These are phyloP conservation scores for Daldinia sp. DNA, from an alignment of 2,329 filamentous ascomycete genomes.

Conservation along the genomic window DNA sequence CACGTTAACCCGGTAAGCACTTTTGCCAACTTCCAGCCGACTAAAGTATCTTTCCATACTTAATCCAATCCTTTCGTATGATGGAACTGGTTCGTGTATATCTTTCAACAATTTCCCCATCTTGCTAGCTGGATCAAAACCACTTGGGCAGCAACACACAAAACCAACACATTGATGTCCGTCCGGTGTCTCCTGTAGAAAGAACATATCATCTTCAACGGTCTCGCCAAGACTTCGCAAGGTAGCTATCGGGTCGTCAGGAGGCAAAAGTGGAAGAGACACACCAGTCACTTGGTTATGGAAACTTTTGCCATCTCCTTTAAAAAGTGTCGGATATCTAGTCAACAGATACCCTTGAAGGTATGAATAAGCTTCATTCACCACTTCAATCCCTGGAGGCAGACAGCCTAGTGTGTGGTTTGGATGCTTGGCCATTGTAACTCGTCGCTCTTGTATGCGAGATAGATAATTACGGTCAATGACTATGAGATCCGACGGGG, in stretches of 20 bases:
- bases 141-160: conserved; percentile 60
- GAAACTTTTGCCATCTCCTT: conserved; percentile 44
- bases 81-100: conserved; percentile 62
- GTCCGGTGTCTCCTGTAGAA: conserved; percentile 53
- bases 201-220: conserved; percentile 64
- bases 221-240: conserved; percentile 57
- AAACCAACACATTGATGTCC: conserved; percentile 58
- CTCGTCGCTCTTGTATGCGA: conserved; percentile 52
- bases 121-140: conserved; percentile 61
- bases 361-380: conserved; percentile 59
- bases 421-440: conserved; percentile 51
- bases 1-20: conserved; percentile 61
- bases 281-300: conserved; percentile 52
- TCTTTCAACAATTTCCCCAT: conserved; percentile 57
- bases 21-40: conserved; percentile 57
- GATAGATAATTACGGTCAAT: conserved; percentile 60
- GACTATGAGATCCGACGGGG: conserved; percentile 59
- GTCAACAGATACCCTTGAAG: conserved; percentile 59
- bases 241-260: conserved; percentile 41
- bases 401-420: conserved; percentile 54
- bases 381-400: conserved; percentile 51
- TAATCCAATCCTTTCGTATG: conserved; percentile 61
- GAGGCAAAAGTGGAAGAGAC: conserved; percentile 29
- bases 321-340: conserved; percentile 60
- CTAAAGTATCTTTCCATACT: conserved; percentile 65